Evolutionary conservation across 2,329 filamentous ascomycete genomes (phyloP).

Genomic region (Arthroderma sp.): DNA sequence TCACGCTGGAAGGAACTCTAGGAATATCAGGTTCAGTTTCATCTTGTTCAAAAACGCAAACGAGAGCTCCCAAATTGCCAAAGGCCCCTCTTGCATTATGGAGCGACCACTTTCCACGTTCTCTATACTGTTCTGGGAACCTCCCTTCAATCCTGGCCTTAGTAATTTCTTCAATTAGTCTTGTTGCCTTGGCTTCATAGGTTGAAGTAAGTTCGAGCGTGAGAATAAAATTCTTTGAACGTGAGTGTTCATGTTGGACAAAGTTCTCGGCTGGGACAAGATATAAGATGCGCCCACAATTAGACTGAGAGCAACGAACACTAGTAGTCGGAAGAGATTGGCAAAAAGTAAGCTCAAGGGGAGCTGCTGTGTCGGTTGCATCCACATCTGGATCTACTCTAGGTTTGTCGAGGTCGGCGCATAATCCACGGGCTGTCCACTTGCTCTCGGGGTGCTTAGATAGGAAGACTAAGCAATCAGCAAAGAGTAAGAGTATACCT

Average conservation of each 20-base stretch:
- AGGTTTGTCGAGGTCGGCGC: slow-evolving; percentile 76
- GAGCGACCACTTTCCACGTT: slow-evolving; percentile 68
- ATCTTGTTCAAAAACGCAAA: slow-evolving; percentile 33
- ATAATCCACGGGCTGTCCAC: slow-evolving; percentile 60
- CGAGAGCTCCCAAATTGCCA: slow-evolving; percentile 44
- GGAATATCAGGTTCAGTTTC: slow-evolving; percentile 41
- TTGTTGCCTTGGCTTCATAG: slow-evolving; percentile 65
- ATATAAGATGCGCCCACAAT: slow-evolving; percentile 30
- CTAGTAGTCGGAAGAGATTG: slow-evolving; percentile 59
- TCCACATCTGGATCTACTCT: slow-evolving; percentile 28
- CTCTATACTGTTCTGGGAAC: slow-evolving; percentile 71
- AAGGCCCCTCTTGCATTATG: slow-evolving; percentile 52
- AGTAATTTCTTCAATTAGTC: slow-evolving; percentile 70
- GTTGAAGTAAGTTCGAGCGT: slow-evolving; percentile 61
- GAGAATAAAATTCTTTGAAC: slow-evolving; percentile 37
- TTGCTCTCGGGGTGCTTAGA: slow-evolving; percentile 54
- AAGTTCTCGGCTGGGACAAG: slow-evolving; percentile 21
- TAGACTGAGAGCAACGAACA: slow-evolving; percentile 51
- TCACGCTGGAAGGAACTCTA: slow-evolving; percentile 28
- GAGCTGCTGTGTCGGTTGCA: slow-evolving; percentile 18
- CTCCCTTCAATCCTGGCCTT: slow-evolving; percentile 78
- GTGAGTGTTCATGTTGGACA: slow-evolving; percentile 11
- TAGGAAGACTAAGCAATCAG: slow-evolving; percentile 66
- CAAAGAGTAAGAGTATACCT: slow-evolving; percentile 72
- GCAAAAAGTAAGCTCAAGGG: slow-evolving; percentile 62